These are phyloP conservation scores for Jasminum sambac DNA, from an alignment of 257 asterid genomes.

Conservation along the genomic window DNA sequence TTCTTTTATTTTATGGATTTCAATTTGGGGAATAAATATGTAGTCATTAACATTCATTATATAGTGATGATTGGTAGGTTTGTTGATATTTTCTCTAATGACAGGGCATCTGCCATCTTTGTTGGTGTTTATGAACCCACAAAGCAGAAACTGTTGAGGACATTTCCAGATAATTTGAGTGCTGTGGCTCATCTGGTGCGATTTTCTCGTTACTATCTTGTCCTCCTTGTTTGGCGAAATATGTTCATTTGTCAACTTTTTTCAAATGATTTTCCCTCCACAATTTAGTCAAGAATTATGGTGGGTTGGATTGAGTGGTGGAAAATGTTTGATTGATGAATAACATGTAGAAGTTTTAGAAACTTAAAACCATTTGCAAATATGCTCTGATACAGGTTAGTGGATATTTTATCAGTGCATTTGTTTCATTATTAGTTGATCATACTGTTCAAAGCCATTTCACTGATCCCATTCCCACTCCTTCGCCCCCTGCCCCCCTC, in stretches of 20 bases:
- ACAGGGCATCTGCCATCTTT: slow-evolving; percentile 95
- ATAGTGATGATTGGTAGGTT: slow-evolving; percentile 14
- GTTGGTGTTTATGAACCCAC: slow-evolving; percentile 97
- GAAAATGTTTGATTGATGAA: too few species aligned
- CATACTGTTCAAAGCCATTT: not conserved
- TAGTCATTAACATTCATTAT: not conserved
- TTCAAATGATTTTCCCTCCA: too few species aligned
- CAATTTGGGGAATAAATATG: not conserved
- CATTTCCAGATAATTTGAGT: slow-evolving; percentile 78
- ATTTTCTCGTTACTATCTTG: slow-evolving; percentile 10
- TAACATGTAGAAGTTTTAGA: too few species aligned
- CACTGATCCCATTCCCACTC: not conserved
- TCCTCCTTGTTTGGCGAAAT: not conserved
- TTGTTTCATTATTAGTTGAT: not conserved
- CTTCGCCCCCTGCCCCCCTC: not conserved
- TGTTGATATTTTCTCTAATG: slow-evolving; percentile 19
- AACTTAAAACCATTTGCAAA: too few species aligned
- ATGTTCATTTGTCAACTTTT: too few species aligned
- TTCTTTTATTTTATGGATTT: not conserved
- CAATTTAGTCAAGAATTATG: too few species aligned
- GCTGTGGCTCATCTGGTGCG: slow-evolving; percentile 98
- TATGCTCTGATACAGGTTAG: not conserved
- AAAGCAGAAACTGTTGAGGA: slow-evolving; percentile 74
- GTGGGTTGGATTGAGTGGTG: too few species aligned
- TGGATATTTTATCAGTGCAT: slow-evolving; percentile 9